Conservation (phyloP, 2,329 filamentous ascomycete genomes). For the Coniochaeta ligniaria region DNA sequence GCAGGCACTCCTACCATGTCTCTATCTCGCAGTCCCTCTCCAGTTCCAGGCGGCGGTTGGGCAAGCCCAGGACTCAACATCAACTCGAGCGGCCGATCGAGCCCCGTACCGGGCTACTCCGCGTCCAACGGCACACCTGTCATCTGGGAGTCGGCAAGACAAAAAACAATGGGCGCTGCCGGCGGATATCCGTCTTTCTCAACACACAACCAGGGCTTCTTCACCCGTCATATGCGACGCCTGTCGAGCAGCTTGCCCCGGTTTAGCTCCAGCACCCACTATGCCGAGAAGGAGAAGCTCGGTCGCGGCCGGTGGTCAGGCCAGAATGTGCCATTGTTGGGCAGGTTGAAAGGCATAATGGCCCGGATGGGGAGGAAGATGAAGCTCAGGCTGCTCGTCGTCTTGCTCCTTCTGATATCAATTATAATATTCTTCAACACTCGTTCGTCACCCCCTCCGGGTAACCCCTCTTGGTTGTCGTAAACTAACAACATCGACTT, state of each 20-base stretch:
- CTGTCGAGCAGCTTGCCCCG: slow-evolving; percentile 73
- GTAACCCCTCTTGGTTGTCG: background rate
- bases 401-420: slow-evolving; percentile 52
- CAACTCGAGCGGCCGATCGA: slow-evolving; percentile 60
- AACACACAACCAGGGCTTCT: slow-evolving; percentile 79
- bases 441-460: slow-evolving; percentile 47
- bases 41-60: slow-evolving; percentile 80
- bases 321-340: slow-evolving; percentile 35
- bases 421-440: slow-evolving; percentile 63
- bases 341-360: slow-evolving; percentile 36
- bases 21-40: slow-evolving; percentile 80
- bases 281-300: slow-evolving; percentile 73
- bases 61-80: slow-evolving; percentile 73
- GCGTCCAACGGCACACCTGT: slow-evolving; percentile 48
- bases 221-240: slow-evolving; percentile 73
- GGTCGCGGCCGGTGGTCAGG: slow-evolving; percentile 50
- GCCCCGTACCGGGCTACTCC: slow-evolving; percentile 47
- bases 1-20: slow-evolving; percentile 66
- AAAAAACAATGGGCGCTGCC: slow-evolving; percentile 65
- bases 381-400: slow-evolving; percentile 55
- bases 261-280: slow-evolving; percentile 52
- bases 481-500: background rate
- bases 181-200: slow-evolving; percentile 68
- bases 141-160: slow-evolving; percentile 78
- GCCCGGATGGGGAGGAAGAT: slow-evolving; percentile 55